Percentiles rank a stretch among this genome's conserved stretches.
Evolutionary conservation across 371 early-diverging fungal genomes (phyloP).

Genomic region (Mortierella sp.): DNA sequence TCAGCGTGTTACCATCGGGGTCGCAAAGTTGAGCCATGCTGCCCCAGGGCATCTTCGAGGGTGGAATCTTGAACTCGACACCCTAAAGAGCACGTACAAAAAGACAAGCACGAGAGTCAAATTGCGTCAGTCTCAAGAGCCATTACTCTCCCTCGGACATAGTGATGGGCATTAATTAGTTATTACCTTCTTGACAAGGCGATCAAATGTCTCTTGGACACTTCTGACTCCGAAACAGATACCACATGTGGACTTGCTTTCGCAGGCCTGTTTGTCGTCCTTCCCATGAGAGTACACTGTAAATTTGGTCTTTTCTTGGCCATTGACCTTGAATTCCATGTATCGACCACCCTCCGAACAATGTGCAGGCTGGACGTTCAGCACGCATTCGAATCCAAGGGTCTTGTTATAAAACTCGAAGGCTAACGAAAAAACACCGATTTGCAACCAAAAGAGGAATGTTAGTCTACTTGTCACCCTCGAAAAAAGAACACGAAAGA

Average conservation of each 20-base stretch:
- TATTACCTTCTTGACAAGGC: constrained; percentile 41
- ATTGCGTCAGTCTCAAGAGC: too few species aligned
- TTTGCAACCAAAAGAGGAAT: neutral
- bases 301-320: constrained; percentile 29
- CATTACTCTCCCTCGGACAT: too few species aligned
- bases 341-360: constrained; percentile 18
- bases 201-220: constrained; percentile 30
- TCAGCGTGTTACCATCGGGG: constrained; percentile 43
- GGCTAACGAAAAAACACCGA: constrained; percentile 2
- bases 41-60: constrained; percentile 39
- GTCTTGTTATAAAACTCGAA: constrained; percentile 41
- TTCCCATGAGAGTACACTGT: constrained; percentile 27
- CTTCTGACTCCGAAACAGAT: constrained; percentile 21
- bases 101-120: neutral
- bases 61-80: constrained; percentile 34
- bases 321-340: constrained; percentile 25
- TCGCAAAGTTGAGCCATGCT: constrained; percentile 27
- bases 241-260: neutral
- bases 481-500: too few species aligned
- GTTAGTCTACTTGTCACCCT: neutral
- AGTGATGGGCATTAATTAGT: neutral
- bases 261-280: neutral
- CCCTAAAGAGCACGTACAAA: constrained; percentile 10
- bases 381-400: constrained; percentile 17
- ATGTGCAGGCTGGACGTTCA: constrained; percentile 16